Evolutionary conservation across 441 rosid genomes (phyloP).

Genomic region (Pelargonium exstipulatum): DNA sequence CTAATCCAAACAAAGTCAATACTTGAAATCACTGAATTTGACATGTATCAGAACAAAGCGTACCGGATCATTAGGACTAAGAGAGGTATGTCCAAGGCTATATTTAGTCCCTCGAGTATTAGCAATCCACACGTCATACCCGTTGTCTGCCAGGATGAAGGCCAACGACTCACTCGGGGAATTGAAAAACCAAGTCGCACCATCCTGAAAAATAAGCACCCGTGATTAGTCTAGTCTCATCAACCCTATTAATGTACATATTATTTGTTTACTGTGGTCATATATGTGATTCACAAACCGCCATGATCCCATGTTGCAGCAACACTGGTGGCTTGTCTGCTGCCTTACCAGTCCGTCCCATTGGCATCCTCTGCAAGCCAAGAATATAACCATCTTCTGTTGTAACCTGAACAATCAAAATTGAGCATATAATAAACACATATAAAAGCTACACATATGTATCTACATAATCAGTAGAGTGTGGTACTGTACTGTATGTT

Average conservation of each 20-base stretch:
- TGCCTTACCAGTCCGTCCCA: constrained; percentile 20
- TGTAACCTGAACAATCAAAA: constrained; percentile 24
- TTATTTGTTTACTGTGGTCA: background rate
- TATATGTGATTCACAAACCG: constrained; percentile 18
- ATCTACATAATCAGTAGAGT: no score
- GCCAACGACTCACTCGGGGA: constrained; percentile 21
- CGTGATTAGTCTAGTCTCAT: background rate
- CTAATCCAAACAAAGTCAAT: background rate
- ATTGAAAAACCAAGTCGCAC: constrained; percentile 27
- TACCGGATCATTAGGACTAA: constrained; percentile 27
- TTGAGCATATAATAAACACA: background rate
- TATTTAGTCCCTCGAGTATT: constrained; percentile 37
- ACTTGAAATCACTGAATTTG: background rate
- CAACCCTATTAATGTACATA: background rate
- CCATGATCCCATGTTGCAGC: constrained; percentile 31
- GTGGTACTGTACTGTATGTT: constrained; percentile 30
- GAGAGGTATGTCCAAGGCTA: constrained; percentile 32
- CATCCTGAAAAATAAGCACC: constrained; percentile 23
- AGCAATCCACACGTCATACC: constrained; percentile 41
- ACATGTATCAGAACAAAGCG: background rate
- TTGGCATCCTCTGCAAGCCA: constrained; percentile 33
- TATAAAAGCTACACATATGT: no score
- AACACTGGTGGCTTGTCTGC: constrained; percentile 34
- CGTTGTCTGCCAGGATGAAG: constrained; percentile 32
- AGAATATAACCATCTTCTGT: constrained; percentile 35